Conservation (phyloP, 352 stramenopile genomes). For the Phytophthora meadii region DNA sequence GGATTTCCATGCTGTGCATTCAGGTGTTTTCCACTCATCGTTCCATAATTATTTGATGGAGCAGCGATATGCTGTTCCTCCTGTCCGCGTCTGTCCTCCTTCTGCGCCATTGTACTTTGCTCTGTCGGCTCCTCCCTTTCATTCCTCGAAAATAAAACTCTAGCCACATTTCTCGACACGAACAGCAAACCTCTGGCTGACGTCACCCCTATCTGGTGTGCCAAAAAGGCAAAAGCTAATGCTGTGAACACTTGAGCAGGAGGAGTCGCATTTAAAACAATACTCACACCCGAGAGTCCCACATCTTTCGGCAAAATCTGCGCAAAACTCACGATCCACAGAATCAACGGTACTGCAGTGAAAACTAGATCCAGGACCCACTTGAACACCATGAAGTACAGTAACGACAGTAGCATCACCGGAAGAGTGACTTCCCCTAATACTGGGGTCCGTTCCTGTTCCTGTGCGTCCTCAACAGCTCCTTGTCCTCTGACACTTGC, state of each 20-base stretch:
- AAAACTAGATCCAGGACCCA: conserved; percentile 69
- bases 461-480: not conserved
- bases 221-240: conserved; percentile 65
- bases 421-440: conserved; percentile 55
- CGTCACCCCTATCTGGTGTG: conserved; percentile 63
- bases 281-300: conserved; percentile 15
- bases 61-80: conserved; percentile 14
- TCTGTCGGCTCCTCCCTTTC: conserved; percentile 12
- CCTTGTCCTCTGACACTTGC: conserved; percentile 15
- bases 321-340: conserved; percentile 53
- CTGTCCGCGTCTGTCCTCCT: conserved; percentile 2
- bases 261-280: conserved; percentile 27
- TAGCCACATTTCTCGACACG: conserved; percentile 56
- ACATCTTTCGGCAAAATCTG: conserved; percentile 45
- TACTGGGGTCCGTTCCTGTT: not conserved
- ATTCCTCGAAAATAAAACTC: conserved; percentile 45
- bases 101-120: not conserved
- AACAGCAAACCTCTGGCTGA: conserved; percentile 46
- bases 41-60: conserved; percentile 27
- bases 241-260: conserved; percentile 44
- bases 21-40: conserved; percentile 25
- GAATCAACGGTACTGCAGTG: conserved; percentile 46
- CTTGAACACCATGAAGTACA: conserved; percentile 81
- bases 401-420: conserved; percentile 68
- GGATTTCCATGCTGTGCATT: not conserved